phyloP scores from a whole-genome alignment of 768 basidiomycete genomes.

The Floccularia luteovirens region DNA sequence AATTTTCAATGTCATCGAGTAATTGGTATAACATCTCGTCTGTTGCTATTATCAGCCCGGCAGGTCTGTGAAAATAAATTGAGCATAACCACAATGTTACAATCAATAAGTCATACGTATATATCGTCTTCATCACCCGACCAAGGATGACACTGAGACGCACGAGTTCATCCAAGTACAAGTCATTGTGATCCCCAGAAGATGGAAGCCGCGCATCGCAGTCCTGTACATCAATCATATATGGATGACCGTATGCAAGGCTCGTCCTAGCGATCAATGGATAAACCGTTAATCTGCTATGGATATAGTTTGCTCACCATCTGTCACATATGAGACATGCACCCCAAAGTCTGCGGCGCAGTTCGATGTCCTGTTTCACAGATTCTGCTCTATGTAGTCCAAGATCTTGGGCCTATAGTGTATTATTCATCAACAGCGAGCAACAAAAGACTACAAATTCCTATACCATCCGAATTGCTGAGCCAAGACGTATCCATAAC shows the following conservation, averaged over 20 bases:
- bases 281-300: not conserved
- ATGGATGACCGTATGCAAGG: conserved; percentile 86
- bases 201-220: conserved; percentile 93
- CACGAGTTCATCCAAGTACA: conserved; percentile 88
- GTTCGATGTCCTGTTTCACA: conserved; percentile 76
- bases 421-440: conserved; percentile 6
- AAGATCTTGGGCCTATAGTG: conserved; percentile 82
- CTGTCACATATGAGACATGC: conserved; percentile 92
- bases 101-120: conserved; percentile 48
- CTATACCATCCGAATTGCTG: conserved; percentile 86
- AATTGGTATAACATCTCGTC: conserved; percentile 70
- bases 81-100: not conserved
- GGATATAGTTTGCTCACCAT: conserved; percentile 48
- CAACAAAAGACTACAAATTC: conserved; percentile 5
- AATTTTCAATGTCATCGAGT: conserved; percentile 60
- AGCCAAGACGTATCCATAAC: conserved; percentile 79
- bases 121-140: conserved; percentile 86
- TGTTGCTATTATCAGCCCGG: conserved; percentile 78
- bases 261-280: conserved; percentile 50
- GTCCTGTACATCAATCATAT: conserved; percentile 94
- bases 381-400: conserved; percentile 92
- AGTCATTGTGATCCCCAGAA: conserved; percentile 69
- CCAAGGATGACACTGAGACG: conserved; percentile 89
- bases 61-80: conserved; percentile 44
- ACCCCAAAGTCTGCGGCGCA: conserved; percentile 88